Percentiles rank a stretch among this genome's conserved stretches.
phyloP scores from a whole-genome alignment of 2,329 filamentous ascomycete genomes.

The Clonostachys sp. region DNA sequence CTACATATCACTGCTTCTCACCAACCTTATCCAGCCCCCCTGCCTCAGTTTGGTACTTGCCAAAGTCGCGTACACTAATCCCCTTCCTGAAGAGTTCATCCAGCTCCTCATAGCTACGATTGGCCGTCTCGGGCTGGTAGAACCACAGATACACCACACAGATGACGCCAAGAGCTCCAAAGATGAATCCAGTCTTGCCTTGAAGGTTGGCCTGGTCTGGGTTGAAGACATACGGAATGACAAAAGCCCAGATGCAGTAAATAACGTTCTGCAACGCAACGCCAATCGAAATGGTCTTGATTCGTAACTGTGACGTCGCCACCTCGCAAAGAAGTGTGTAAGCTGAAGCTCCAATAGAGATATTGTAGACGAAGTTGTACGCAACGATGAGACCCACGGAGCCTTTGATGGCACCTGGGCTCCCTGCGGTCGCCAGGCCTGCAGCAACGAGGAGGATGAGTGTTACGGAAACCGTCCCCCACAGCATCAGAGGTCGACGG shows the following conservation, averaged over 20 bases:
- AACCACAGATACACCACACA: constrained; percentile 17
- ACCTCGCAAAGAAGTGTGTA: constrained; percentile 36
- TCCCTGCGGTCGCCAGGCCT: constrained; percentile 13
- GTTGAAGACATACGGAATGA: constrained; percentile 36
- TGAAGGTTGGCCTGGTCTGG: constrained; percentile 28
- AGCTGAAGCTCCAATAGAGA: constrained; percentile 34
- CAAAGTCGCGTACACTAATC: too few species aligned
- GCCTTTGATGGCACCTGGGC: constrained; percentile 17
- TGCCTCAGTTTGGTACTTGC: too few species aligned
- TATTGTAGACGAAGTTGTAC: constrained; percentile 34
- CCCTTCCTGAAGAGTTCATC: constrained; percentile 22
- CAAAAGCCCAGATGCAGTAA: constrained; percentile 31
- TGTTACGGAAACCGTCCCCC: constrained; percentile 11
- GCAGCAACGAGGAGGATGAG: constrained; percentile 19
- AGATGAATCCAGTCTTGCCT: constrained; percentile 32
- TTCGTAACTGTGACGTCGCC: constrained; percentile 27
- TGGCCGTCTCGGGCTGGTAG: constrained; percentile 27
- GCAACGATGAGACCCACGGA: constrained; percentile 24
- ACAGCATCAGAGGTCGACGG: constrained; percentile 18
- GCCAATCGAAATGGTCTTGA: constrained; percentile 27
- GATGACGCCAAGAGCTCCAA: constrained; percentile 21
- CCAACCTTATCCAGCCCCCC: too few species aligned
- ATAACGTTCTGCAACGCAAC: constrained; percentile 28
- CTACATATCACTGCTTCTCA: too few species aligned
- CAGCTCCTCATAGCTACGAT: constrained; percentile 26